Evolutionary conservation across 768 basidiomycete genomes (phyloP).

Genomic region (Suillus discolor): DNA sequence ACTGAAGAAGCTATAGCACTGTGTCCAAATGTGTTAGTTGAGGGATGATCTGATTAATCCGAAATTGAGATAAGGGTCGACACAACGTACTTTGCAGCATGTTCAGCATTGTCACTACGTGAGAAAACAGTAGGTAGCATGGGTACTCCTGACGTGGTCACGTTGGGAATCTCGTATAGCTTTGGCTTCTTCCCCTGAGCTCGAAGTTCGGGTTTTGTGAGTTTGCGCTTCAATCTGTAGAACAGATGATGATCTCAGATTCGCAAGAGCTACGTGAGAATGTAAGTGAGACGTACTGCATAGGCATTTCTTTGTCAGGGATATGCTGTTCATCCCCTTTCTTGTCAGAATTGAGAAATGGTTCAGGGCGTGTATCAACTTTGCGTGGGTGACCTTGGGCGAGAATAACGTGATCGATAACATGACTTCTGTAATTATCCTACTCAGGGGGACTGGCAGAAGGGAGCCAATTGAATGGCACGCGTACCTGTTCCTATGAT

Average conservation of each 20-base stretch:
- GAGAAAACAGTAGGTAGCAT: not conserved
- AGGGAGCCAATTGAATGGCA: not conserved
- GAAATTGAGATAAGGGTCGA: conserved; percentile 3
- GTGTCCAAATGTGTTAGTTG: not conserved
- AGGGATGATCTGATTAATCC: not conserved
- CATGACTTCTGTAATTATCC: conserved; percentile 4
- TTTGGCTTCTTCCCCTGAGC: conserved; percentile 3
- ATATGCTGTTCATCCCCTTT: not conserved
- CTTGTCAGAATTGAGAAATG: conserved; percentile 3
- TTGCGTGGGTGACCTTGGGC: not conserved
- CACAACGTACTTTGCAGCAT: conserved; percentile 16
- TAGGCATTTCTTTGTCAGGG: not conserved
- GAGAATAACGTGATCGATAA: conserved; percentile 6
- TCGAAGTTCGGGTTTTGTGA: not conserved
- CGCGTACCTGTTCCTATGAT: conserved; percentile 21
- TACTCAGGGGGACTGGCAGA: conserved; percentile 2
- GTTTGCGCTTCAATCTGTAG: conserved; percentile 16
- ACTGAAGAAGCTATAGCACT: not conserved
- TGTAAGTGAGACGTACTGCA: conserved; percentile 15
- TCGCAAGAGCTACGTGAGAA: not conserved
- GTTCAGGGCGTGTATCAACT: not conserved
- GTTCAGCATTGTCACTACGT: conserved; percentile 8
- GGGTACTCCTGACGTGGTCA: conserved; percentile 1
- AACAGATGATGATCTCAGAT: not conserved
- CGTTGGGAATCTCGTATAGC: not conserved